phyloP scores from a whole-genome alignment of 2,329 filamentous ascomycete genomes.

The Curvularia spicifera region DNA sequence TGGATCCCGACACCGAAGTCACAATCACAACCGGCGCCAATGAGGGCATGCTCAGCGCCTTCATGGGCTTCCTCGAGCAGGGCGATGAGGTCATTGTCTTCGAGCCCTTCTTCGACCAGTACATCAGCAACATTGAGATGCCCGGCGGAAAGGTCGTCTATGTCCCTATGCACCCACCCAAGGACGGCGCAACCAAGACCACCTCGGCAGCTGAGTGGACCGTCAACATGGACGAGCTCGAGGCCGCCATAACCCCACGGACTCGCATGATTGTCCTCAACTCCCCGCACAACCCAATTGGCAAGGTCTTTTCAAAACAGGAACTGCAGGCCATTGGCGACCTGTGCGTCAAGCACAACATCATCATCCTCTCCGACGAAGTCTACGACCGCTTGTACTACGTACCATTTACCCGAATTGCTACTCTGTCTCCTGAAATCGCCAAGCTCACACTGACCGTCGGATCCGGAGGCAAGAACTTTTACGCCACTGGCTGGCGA shows the following conservation, averaged over 20 bases:
- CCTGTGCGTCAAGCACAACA: constrained; percentile 88
- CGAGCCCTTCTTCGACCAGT: constrained; percentile 99
- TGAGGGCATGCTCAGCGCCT: constrained; percentile 91
- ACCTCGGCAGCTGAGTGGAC: constrained; percentile 88
- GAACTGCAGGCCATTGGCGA: constrained; percentile 87
- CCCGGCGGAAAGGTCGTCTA: constrained; percentile 93
- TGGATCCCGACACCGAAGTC: constrained; percentile 91
- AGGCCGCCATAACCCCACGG: constrained; percentile 78
- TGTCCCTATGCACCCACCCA: constrained; percentile 90
- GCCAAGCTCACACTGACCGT: constrained; percentile 89
- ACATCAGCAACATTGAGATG: constrained; percentile 99
- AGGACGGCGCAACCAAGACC: constrained; percentile 76
- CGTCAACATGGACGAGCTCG: constrained; percentile 82
- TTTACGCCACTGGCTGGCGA: constrained; percentile 97
- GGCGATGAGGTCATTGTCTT: constrained; percentile 98
- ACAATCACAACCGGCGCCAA: constrained; percentile 93
- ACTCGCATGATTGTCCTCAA: constrained; percentile 97
- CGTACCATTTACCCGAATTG: constrained; percentile 90
- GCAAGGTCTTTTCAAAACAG: constrained; percentile 87
- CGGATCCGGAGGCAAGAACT: constrained; percentile 96
- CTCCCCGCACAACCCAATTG: constrained; percentile 91
- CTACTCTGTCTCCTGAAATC: constrained; percentile 88
- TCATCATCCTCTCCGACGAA: constrained; percentile 77
- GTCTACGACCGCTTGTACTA: constrained; percentile 96
- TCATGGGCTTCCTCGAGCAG: constrained; percentile 95